Conservation (phyloP, 176 grass and related monocot species). For the Oryza nivara region DNA sequence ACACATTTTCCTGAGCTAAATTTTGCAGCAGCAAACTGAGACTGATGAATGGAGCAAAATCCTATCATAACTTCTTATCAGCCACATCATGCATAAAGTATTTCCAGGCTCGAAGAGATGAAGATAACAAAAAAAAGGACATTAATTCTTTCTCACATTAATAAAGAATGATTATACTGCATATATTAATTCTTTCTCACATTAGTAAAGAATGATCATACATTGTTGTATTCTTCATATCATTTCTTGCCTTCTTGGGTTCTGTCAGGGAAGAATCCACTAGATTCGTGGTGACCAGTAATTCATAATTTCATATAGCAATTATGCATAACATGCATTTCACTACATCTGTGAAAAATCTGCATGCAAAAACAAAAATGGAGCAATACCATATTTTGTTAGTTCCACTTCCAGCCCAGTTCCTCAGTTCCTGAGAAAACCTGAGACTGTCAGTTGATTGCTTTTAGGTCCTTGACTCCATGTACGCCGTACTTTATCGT, state of each 20-base stretch:
- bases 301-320: background rate
- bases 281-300: constrained; percentile 11
- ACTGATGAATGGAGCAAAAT: background rate
- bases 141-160: background rate
- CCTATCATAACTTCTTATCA: background rate
- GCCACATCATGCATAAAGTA: background rate
- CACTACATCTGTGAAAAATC: background rate
- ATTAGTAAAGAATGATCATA: constrained; percentile 9
- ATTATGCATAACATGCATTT: background rate
- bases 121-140: background rate
- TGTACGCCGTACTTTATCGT: background rate
- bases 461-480: background rate
- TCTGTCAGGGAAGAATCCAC: constrained; percentile 4
- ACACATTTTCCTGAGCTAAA: background rate
- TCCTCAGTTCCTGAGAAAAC: background rate
- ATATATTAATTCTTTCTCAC: constrained; percentile 3
- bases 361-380: background rate
- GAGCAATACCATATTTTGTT: background rate
- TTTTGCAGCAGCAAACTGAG: background rate
- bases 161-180: constrained; percentile 16
- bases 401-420: background rate
- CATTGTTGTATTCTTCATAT: background rate
- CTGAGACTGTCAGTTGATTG: constrained; percentile 9
- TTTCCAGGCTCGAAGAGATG: background rate
- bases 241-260: background rate